Percentiles rank a stretch among this genome's conserved stretches.
Evolutionary conservation across 805 yeast genomes (phyloP).

Genomic region (Kregervanrija fluxuum): DNA sequence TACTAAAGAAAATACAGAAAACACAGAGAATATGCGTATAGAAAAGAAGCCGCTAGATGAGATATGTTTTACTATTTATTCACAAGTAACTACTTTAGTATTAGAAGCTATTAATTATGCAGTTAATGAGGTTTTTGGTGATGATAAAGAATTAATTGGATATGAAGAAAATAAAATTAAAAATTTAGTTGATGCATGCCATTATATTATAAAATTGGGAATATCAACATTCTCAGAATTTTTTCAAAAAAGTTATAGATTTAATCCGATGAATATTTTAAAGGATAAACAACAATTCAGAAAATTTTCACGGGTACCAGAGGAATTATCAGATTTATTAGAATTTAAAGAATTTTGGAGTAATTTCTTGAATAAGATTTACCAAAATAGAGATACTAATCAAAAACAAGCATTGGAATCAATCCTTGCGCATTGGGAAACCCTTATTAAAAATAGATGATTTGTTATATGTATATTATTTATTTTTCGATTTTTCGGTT

Average conservation of each 20-base stretch:
- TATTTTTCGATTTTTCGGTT: too few relatives aligned
- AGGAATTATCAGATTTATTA: conserved; percentile 20
- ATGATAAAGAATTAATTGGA: conserved; percentile 45
- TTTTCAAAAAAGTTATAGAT: conserved; percentile 22
- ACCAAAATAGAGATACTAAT: conserved; percentile 26
- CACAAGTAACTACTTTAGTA: conserved; percentile 35
- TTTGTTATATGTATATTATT: too few relatives aligned
- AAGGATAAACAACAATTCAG: conserved; percentile 15
- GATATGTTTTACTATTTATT: conserved; percentile 20
- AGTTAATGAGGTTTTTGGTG: conserved; percentile 50
- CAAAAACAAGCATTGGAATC: conserved; percentile 28
- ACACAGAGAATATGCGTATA: background rate
- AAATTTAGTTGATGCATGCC: conserved; percentile 36
- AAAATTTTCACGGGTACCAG: conserved; percentile 23
- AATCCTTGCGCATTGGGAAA: conserved; percentile 15
- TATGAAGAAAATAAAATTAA: conserved; percentile 33
- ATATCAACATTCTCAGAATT: conserved; percentile 51
- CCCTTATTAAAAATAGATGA: background rate
- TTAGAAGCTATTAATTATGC: conserved; percentile 42
- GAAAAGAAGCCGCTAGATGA: background rate
- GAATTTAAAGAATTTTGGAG: conserved; percentile 49
- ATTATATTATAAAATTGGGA: conserved; percentile 40
- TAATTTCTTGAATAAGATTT: conserved; percentile 35
- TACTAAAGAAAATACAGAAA: background rate
- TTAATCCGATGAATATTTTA: conserved; percentile 15